Evolutionary conservation across 495 filamentous ascomycete species (phyloP), one percentile per base, ranked within the genome.

Genomic region (Tuber aestivum): DNA sequence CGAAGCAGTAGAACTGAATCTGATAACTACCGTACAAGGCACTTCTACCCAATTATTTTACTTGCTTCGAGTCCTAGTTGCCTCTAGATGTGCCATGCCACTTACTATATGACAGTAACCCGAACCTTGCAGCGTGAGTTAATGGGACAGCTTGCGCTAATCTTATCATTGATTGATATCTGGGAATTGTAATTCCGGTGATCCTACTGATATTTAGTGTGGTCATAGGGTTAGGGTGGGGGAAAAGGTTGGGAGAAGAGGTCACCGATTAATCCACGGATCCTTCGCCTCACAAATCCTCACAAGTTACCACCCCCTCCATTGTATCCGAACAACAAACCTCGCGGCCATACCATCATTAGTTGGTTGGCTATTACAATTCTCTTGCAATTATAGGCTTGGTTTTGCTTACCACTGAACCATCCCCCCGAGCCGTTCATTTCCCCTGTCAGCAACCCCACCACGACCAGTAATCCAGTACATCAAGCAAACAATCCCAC

Each of bases 401-500:
- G 56, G 32, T 35, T 65, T 65, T 35, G 4, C 27, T 35, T 65
- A 35, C 56, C 14, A 56, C 27, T 5, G 27, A 18, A 27, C 56
- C 32, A 35, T 27, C 12, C 27, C 27, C 18, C 27, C 12, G 16
- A 65, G 56, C 56, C 27, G 27, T 35, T 32, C 3, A 3, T 65
- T 18, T 18, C 16, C 56, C 27, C 18, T 16, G 27, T 35, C 27
- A 18, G 18, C 27, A 65, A 65, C 56, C 56, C 56, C 56, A 65
- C 56, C 56, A 65, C 48, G 21, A n/a, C 27, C 56, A 7, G 56
- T 35, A 27, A 35, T 35, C 27, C 27, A 65, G 27, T 65, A 18
- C 56, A 32, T 14, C 27, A 65, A 65, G 32, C 14, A 72, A 78
- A 65, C 72, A 71, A 78, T 65, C 72, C 38, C 77, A 73, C 77